A percentile compares a stretch with the other conserved stretches of the same genome.
phyloP scores from a whole-genome alignment of 495 filamentous ascomycete species.

The Trichoderma virens region DNA sequence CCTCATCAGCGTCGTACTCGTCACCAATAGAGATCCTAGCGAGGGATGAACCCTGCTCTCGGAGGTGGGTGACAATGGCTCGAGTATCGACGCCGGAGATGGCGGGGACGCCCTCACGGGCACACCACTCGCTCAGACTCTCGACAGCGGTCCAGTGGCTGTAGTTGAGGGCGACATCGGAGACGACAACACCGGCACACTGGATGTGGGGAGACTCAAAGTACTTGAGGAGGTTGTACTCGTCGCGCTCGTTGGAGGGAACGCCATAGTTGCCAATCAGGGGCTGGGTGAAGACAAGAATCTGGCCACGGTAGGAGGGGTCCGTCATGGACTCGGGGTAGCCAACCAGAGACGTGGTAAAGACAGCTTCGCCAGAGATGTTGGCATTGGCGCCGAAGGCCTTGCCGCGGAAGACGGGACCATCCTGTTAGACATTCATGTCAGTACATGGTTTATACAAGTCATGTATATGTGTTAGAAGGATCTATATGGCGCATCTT shows the following conservation, averaged over 20 bases:
- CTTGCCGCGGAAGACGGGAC: constrained; percentile 87
- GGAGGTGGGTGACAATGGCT: constrained; percentile 89
- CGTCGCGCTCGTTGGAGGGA: constrained; percentile 66
- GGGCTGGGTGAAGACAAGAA: constrained; percentile 97
- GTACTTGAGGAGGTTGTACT: constrained; percentile 76
- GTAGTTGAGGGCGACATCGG: constrained; percentile 87
- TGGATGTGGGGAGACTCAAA: constrained; percentile 97
- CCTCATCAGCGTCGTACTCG: constrained; percentile 97
- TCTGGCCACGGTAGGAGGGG: constrained; percentile 97
- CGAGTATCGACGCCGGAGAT: constrained; percentile 97
- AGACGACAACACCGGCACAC: constrained; percentile 89
- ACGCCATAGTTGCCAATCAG: constrained; percentile 98
- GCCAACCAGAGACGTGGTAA: constrained; percentile 87
- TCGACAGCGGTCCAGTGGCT: constrained; percentile 98
- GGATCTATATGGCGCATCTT: constrained; percentile 20
- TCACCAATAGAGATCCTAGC: constrained; percentile 93
- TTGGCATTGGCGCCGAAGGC: constrained; percentile 88
- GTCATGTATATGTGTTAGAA: neutral
- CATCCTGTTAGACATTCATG: constrained; percentile 44
- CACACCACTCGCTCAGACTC: constrained; percentile 88
- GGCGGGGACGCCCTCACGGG: constrained; percentile 88
- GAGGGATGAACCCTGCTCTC: constrained; percentile 91
- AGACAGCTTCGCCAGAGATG: constrained; percentile 89
- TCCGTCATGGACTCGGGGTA: constrained; percentile 99
- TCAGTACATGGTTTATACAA: constrained; percentile 9